Percentiles rank a stretch among this genome's conserved stretches.
Evolutionary conservation across 1,284 basidiomycete genomes (phyloP).

Genomic region (Waitea zeae): DNA sequence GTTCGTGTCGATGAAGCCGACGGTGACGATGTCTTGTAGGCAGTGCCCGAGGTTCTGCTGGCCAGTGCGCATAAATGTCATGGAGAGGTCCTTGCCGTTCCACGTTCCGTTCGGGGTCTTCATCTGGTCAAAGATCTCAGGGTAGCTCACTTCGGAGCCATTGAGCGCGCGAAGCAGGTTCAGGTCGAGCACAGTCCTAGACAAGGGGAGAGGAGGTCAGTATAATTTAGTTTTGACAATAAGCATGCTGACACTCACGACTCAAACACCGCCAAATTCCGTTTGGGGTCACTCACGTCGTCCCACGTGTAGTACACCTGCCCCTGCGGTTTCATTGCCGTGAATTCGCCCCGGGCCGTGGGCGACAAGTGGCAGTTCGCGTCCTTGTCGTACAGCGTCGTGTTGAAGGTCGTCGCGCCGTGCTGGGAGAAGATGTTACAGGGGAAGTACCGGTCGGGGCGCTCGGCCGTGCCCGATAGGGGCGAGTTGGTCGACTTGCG

Average conservation of each 20-base stretch:
- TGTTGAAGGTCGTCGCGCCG: conserved; percentile 45
- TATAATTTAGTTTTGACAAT: conserved; percentile 5
- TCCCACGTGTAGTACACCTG: conserved; percentile 92
- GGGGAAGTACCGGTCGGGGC: conserved; percentile 84
- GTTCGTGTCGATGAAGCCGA: conserved; percentile 90
- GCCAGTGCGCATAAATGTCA: conserved; percentile 56
- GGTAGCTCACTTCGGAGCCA: conserved; percentile 63
- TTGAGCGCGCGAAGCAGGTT: conserved; percentile 75
- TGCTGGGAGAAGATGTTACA: conserved; percentile 80
- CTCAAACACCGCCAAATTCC: conserved; percentile 86
- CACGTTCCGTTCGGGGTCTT: conserved; percentile 54
- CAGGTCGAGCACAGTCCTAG: conserved; percentile 78
- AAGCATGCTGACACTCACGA: conserved; percentile 33
- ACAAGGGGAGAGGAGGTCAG: too few species aligned
- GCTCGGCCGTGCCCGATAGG: conserved; percentile 39
- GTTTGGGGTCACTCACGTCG: conserved; percentile 47
- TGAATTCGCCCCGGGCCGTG: conserved; percentile 32
- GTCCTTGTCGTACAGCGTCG: conserved; percentile 42
- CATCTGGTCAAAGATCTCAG: conserved; percentile 68
- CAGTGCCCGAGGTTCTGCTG: conserved; percentile 60
- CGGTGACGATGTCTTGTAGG: conserved; percentile 69
- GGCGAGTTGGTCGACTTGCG: conserved; percentile 50
- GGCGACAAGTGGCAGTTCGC: conserved; percentile 62
- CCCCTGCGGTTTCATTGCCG: conserved; percentile 39
- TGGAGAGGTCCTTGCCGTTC: conserved; percentile 75